Percentiles rank a stretch among this genome's conserved stretches.
Evolutionary conservation across 2,329 filamentous ascomycete genomes (phyloP).

Genomic region (Eurotiales sp.): DNA sequence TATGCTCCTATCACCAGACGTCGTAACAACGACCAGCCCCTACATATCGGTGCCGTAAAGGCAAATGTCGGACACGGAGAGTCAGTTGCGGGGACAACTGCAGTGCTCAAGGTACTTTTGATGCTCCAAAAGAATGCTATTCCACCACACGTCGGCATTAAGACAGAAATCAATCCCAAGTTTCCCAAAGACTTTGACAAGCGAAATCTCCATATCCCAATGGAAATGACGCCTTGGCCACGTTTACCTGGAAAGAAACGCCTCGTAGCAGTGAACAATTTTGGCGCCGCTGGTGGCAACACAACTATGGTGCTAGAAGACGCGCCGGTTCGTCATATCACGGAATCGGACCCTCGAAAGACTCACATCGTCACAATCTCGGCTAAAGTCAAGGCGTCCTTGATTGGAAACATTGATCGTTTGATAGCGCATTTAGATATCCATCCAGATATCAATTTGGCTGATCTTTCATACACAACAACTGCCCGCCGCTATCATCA

Average conservation of each 20-base stretch:
- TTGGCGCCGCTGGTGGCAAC: constrained; percentile 67
- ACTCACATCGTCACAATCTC: constrained; percentile 53
- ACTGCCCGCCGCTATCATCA: constrained; percentile 55
- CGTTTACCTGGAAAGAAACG: constrained; percentile 33
- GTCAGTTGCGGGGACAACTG: constrained; percentile 51
- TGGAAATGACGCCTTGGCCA: constrained; percentile 51
- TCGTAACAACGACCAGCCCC: constrained; percentile 46
- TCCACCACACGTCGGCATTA: constrained; percentile 33
- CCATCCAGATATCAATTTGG: constrained; percentile 43
- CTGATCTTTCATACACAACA: constrained; percentile 62
- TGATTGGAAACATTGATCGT: constrained; percentile 45
- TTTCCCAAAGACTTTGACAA: constrained; percentile 46
- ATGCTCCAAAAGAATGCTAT: constrained; percentile 35
- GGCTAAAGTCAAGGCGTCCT: constrained; percentile 47
- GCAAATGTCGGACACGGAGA: constrained; percentile 63
- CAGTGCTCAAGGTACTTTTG: constrained; percentile 32
- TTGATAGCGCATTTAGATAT: not conserved
- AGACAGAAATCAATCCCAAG: constrained; percentile 42
- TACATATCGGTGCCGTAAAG: constrained; percentile 62
- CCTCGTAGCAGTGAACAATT: constrained; percentile 60
- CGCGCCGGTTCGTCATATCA: constrained; percentile 38
- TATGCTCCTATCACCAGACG: constrained; percentile 56
- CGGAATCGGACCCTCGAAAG: constrained; percentile 49
- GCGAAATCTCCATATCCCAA: constrained; percentile 49
- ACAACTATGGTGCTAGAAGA: constrained; percentile 62